A percentile compares a stretch with the other conserved stretches of the same genome.
Evolutionary conservation across 2,329 filamentous ascomycete species (phyloP).

Genomic region (Plectosphaerella cucumerina): DNA sequence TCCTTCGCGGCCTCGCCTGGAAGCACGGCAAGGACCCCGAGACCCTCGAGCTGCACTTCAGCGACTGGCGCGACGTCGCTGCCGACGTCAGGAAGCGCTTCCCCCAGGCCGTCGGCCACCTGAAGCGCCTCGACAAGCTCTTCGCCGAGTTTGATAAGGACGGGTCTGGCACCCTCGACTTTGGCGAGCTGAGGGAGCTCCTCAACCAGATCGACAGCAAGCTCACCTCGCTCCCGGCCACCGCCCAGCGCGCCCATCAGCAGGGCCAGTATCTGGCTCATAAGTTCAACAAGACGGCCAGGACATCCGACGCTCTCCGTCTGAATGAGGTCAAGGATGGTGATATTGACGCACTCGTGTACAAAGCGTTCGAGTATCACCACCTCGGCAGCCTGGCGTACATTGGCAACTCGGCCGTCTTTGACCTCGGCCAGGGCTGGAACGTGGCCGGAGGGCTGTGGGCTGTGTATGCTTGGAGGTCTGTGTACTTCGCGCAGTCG

Average conservation of each 20-base stretch:
- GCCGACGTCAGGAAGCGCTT: conserved; percentile 81
- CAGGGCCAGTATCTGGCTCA: conserved; percentile 89
- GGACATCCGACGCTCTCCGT: conserved; percentile 67
- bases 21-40: conserved; percentile 88
- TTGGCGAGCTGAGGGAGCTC: conserved; percentile 84
- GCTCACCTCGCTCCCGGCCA: conserved; percentile 89
- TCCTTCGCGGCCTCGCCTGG: conserved; percentile 85
- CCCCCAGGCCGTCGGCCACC: conserved; percentile 82
- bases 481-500: conserved; percentile 95
- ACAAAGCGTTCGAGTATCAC: conserved; percentile 90
- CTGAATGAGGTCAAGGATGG: conserved; percentile 83
- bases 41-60: conserved; percentile 79
- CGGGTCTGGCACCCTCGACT: conserved; percentile 88
- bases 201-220: conserved; percentile 91
- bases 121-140: conserved; percentile 84
- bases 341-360: conserved; percentile 86
- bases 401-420: conserved; percentile 92
- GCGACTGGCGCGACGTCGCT: conserved; percentile 84
- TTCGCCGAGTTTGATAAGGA: conserved; percentile 93
- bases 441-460: conserved; percentile 78
- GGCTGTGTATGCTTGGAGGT: conserved; percentile 94
- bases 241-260: conserved; percentile 93
- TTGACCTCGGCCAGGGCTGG: conserved; percentile 77
- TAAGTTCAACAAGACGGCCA: conserved; percentile 90
- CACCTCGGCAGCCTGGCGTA: conserved; percentile 92